Evolutionary conservation across 768 basidiomycete species (phyloP), one percentile per base, ranked within the genome.

Genomic region (Infundibulicybe gibba): DNA sequence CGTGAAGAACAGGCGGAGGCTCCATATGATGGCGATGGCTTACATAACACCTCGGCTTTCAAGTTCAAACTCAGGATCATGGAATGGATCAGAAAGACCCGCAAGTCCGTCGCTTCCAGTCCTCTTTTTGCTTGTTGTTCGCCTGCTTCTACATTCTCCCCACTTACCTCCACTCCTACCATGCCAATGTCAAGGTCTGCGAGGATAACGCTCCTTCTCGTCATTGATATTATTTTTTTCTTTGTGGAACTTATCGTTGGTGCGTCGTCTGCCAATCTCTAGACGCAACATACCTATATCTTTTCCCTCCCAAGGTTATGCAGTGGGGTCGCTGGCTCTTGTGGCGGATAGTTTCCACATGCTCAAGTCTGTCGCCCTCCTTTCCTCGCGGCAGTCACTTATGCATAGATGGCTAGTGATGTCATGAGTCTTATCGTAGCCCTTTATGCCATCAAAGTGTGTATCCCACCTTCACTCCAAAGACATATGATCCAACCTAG

Each of bases 291-390:
- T 25, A 25, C 25, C 25, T 25, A 8, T 31, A 17, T 37, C 30
- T 43, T 41, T 31, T 21, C 54, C n/a, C n/a, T n/a, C n/a, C 45
- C 52, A 25, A 87, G 93, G 94, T 35, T 95, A 95, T 83, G 83
- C 87, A n/a, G 92, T 97, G 46, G 93, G 93, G 25, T 95, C 93
- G 1, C 80, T 97, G 1, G 94, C 94, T 1, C 85, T 98, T 45
- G 85, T 99, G 40, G 95, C 95, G 6, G 95, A 97, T 69, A 89
- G 88, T 54, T 98, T 98, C 66, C 95, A 98, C 70, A 98, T 97
- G 94, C 84, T 97, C 70, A 97, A 97, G 94, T 94, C 53, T 50
- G 85, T 68, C 38, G 42, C 12, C 41, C 5, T 20, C 40, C 15
- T 20, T 40, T 32, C 4, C 39, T 41, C 33, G 32, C 41, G 11